These are phyloP conservation scores for Petunia axillaris DNA, from an alignment of 257 asterid genomes.

Conservation along the genomic window DNA sequence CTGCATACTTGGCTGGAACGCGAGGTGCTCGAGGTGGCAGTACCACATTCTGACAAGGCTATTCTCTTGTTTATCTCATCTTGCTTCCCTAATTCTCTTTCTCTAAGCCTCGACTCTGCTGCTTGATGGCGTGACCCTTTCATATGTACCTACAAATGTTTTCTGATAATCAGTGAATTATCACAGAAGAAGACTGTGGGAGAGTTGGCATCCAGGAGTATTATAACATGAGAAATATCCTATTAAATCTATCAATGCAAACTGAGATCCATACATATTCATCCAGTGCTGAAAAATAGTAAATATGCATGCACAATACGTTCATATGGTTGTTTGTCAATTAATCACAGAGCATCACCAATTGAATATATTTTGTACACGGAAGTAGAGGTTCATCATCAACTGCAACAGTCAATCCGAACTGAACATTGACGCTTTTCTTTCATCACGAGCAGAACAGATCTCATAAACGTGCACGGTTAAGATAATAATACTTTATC, in stretches of 20 bases:
- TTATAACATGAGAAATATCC: background rate
- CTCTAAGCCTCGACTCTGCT: slow-evolving; percentile 52
- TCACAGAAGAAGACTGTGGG: background rate
- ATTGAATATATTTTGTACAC: background rate
- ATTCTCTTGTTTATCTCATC: slow-evolving; percentile 57
- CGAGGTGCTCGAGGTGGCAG: slow-evolving; percentile 23
- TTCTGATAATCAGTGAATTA: slow-evolving; percentile 7
- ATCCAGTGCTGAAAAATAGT: background rate
- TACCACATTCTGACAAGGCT: slow-evolving; percentile 45
- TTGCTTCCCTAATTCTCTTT: slow-evolving; percentile 45
- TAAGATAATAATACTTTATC: background rate
- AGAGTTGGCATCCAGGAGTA: background rate
- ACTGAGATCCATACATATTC: background rate
- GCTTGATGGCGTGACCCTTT: slow-evolving; percentile 62
- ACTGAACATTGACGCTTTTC: slow-evolving; percentile 23
- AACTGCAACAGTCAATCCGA: slow-evolving; percentile 10
- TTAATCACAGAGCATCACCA: background rate
- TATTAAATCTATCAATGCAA: background rate
- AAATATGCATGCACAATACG: background rate
- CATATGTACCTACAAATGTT: slow-evolving; percentile 51
- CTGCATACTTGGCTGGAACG: slow-evolving; percentile 28
- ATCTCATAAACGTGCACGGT: background rate
- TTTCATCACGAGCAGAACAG: slow-evolving; percentile 14
- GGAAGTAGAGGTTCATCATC: slow-evolving; percentile 13
- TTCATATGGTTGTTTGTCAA: too few species aligned